Evolutionary conservation across 1,284 basidiomycete species (phyloP), one percentile per base, ranked within the genome.

Genomic region (Melampsora larici-populina): DNA sequence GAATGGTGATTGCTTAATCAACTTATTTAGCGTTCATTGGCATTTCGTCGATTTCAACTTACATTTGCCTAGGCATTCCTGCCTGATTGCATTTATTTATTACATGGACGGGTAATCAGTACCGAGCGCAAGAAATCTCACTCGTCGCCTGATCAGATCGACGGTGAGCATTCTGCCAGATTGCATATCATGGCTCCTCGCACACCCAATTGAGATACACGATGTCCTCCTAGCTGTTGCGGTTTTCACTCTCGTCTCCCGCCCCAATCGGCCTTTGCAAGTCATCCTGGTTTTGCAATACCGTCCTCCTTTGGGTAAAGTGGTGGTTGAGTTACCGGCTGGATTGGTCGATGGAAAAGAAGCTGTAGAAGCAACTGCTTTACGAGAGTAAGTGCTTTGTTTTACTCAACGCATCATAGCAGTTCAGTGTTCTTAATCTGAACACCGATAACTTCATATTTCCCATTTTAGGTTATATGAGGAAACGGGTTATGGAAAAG

Each of bases 271-370:
- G 15, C 80, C 81, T 26, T 80, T 81, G 5, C 80, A 81, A 31
- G 79, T 83, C 1, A 78, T 83, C 7, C 79, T 84, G 31, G 80
- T 84, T 55, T 81, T 81, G n/a, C 73, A 75, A 49, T 75, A 67
- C 51, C 24, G 73, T 8, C 73, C 63, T 8, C 73, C 73, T 4
- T 18, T 75, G 17, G 36, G 58, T 26, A 66, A 26, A 29, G 79
- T 79, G 48, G 82, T 83, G 17, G 80, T 84, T 64, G 83, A 84
- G 79, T 79, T 84, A 75, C 83, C 83, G 0, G 83, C 83, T 1
- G 83, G 83, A 2, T 79, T 84, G 15, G 79, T 84, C 33, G 83
- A 84, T 60, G n/a, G 26, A 15, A 81, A 82, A 7, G 83, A 83
- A 63, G 81, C 81, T 29, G 81, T 80, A 2, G 79, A 82, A 21